Percentiles rank a stretch among this genome's conserved stretches.
phyloP scores from a whole-genome alignment of 78 protist genomes.

The Fonticula alba region DNA sequence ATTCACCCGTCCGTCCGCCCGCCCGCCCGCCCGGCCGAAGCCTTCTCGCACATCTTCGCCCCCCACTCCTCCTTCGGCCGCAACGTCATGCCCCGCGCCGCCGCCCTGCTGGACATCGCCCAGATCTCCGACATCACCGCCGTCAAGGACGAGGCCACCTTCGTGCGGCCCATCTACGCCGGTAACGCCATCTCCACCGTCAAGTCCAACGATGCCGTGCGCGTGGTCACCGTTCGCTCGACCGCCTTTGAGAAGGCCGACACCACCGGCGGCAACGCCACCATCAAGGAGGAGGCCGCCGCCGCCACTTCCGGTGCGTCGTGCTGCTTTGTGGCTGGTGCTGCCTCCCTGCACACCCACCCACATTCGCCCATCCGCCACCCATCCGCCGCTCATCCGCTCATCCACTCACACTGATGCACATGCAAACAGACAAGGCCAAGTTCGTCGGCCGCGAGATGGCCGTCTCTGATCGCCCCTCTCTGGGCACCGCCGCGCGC shows the following conservation, averaged over 20 bases:
- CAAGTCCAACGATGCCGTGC: slow-evolving; percentile 46
- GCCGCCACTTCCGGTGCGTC: too few species aligned
- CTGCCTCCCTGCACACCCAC: too few species aligned
- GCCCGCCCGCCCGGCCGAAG: too few species aligned
- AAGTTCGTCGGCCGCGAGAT: slow-evolving; percentile 14
- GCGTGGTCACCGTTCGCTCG: slow-evolving; percentile 67
- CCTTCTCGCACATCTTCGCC: slow-evolving; percentile 59
- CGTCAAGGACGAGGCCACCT: slow-evolving; percentile 52
- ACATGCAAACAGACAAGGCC: too few species aligned
- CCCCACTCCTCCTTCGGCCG: slow-evolving; percentile 59
- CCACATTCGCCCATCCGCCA: too few species aligned
- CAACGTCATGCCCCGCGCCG: slow-evolving; percentile 67
- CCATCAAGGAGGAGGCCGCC: too few species aligned
- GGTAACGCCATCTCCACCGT: slow-evolving; percentile 89
- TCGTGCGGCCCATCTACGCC: slow-evolving; percentile 86
- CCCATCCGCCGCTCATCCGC: too few species aligned
- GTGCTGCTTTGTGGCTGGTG: too few species aligned
- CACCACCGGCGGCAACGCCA: slow-evolving; percentile 34
- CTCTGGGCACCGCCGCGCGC: slow-evolving; percentile 50
- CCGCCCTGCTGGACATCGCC: slow-evolving; percentile 58
- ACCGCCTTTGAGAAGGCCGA: slow-evolving; percentile 81
- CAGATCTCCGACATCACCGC: slow-evolving; percentile 55
- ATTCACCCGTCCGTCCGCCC: too few species aligned
- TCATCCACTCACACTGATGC: too few species aligned
- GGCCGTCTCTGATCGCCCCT: slow-evolving; percentile 61